Conservation (phyloP, 306 rosid species). For the Spatholobus suberectus region DNA sequence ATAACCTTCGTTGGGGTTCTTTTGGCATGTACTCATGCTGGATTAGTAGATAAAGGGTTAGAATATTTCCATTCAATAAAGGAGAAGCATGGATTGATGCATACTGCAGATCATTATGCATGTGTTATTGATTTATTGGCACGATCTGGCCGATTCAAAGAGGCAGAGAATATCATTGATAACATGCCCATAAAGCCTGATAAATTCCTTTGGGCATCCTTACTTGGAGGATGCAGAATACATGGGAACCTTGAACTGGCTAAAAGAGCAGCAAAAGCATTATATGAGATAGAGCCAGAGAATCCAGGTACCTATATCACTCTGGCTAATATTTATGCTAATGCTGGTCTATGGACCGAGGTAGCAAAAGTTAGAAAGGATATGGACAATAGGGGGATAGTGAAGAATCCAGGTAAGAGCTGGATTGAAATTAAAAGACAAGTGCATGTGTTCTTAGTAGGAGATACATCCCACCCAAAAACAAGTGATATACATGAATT, state of each 20-base stretch:
- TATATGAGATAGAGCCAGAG: neutral
- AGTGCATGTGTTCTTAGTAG: conserved; percentile 10
- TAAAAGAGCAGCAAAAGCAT: conserved; percentile 14
- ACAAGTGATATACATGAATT: conserved; percentile 2
- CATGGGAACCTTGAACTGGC: conserved; percentile 20
- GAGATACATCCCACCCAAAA: conserved; percentile 12
- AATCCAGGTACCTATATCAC: conserved; percentile 12
- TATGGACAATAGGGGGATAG: neutral
- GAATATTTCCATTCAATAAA: conserved; percentile 4
- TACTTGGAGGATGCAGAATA: conserved; percentile 22
- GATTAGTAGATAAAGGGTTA: conserved; percentile 4
- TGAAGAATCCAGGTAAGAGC: conserved; percentile 18
- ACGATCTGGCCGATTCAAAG: conserved; percentile 4
- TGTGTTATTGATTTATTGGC: conserved; percentile 19
- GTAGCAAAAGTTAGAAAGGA: conserved; percentile 2
- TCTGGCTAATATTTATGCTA: conserved; percentile 20
- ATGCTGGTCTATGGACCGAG: conserved; percentile 10
- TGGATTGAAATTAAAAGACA: conserved; percentile 23
- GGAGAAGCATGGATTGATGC: conserved; percentile 4
- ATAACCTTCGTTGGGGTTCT: conserved; percentile 11
- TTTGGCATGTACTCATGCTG: conserved; percentile 8
- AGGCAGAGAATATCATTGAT: conserved; percentile 12
- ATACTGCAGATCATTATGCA: conserved; percentile 17
- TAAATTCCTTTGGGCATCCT: conserved; percentile 16
- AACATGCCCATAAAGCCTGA: conserved; percentile 1